Conservation (phyloP, 2,329 filamentous ascomycete species). For the Leptographium galeiforme region DNA sequence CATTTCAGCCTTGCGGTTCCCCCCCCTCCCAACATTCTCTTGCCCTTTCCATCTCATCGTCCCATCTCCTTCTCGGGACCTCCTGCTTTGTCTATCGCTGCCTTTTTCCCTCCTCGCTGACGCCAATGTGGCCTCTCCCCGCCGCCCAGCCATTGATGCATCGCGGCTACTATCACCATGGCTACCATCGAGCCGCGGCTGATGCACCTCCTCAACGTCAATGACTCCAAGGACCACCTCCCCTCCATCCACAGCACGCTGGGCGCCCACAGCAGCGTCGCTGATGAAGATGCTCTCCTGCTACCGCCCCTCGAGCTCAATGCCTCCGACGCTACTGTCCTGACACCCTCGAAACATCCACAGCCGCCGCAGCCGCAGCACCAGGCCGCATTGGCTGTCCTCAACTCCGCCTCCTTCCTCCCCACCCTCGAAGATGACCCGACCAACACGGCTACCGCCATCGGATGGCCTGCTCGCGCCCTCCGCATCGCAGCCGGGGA, state of each 20-base stretch:
- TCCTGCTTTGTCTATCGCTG: conserved; percentile 1
- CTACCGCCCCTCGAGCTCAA: conserved; percentile 40
- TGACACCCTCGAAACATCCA: background rate
- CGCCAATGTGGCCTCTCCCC: conserved; percentile 21
- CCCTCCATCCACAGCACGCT: conserved; percentile 24
- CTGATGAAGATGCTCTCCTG: conserved; percentile 18
- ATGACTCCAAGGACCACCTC: conserved; percentile 24
- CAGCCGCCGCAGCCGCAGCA: conserved; percentile 1
- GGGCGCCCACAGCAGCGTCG: conserved; percentile 17
- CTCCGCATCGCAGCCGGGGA: conserved; percentile 4
- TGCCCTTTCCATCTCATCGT: background rate
- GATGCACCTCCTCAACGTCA: conserved; percentile 47
- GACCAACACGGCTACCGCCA: background rate
- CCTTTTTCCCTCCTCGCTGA: conserved; percentile 7
- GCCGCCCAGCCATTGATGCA: conserved; percentile 21
- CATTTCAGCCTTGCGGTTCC: background rate
- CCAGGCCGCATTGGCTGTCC: background rate
- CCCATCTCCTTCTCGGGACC: background rate
- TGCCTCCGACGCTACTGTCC: conserved; percentile 23
- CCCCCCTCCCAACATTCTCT: background rate
- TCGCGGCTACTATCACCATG: conserved; percentile 49
- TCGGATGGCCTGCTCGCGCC: conserved; percentile 4
- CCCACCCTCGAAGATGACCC: background rate
- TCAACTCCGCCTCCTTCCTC: background rate
- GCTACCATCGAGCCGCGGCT: conserved; percentile 55